Evolutionary conservation across 1,139 yeast species (phyloP).

Genomic region (Taphrina flavorubra): DNA sequence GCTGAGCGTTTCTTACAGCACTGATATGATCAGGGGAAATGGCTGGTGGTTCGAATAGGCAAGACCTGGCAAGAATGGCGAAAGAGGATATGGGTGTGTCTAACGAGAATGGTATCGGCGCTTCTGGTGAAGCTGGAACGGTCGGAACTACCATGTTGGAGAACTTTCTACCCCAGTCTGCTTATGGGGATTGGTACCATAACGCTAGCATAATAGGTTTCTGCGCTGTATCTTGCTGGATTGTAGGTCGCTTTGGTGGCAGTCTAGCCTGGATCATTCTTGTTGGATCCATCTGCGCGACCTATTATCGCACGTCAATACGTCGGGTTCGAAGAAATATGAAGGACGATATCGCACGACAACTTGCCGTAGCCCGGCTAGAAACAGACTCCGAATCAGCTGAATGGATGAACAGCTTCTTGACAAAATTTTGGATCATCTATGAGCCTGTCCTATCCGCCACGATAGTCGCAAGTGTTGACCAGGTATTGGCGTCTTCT

Average conservation of each 20-base stretch:
- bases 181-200: conserved; percentile 95
- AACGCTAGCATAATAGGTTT: conserved; percentile 70
- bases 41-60: conserved; percentile 31
- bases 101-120: background rate
- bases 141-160: conserved; percentile 6
- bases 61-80: conserved; percentile 5
- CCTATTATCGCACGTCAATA: conserved; percentile 81
- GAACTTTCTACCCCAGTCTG: conserved; percentile 19
- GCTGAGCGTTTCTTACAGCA: no score
- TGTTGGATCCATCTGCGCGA: conserved; percentile 63
- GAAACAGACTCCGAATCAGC: conserved; percentile 89
- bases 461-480: conserved; percentile 81
- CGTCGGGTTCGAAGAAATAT: conserved; percentile 75
- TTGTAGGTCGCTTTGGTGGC: conserved; percentile 76
- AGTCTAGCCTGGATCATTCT: conserved; percentile 81
- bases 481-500: conserved; percentile 70
- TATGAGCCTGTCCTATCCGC: conserved; percentile 90
- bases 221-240: conserved; percentile 75
- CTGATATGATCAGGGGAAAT: conserved; percentile 16
- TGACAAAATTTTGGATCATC: conserved; percentile 88
- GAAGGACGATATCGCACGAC: conserved; percentile 83
- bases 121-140: background rate
- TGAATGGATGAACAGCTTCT: conserved; percentile 90
- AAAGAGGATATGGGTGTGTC: background rate
- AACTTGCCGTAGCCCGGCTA: conserved; percentile 74